These are phyloP conservation scores for Salix exigua DNA, from an alignment of 345 rosid species.

Conservation along the genomic window DNA sequence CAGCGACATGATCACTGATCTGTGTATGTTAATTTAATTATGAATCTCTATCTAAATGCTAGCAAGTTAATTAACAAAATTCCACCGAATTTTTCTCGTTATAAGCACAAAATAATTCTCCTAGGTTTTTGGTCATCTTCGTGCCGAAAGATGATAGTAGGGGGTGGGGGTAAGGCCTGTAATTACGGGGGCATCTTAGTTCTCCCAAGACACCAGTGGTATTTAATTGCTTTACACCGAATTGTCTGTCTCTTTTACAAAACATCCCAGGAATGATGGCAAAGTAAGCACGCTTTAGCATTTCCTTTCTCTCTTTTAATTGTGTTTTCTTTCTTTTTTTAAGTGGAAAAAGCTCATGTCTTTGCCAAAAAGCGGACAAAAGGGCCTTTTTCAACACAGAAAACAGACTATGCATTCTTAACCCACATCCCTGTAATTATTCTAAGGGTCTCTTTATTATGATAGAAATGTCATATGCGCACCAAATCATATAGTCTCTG, in stretches of 20 bases:
- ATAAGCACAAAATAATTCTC: no score
- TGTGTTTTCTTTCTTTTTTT: background rate
- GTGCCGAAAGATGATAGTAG: background rate
- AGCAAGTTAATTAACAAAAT: background rate
- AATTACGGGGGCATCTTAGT: slow-evolving; percentile 8
- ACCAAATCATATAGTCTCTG: no score
- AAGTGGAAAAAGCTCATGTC: background rate
- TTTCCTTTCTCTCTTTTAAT: background rate
- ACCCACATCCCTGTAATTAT: slow-evolving; percentile 1
- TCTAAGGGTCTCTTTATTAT: background rate
- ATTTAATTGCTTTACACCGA: slow-evolving; percentile 46
- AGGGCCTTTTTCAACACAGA: background rate
- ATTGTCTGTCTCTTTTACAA: slow-evolving; percentile 20
- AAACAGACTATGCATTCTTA: background rate
- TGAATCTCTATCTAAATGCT: background rate
- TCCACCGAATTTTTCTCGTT: background rate
- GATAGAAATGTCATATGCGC: no score
- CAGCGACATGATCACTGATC: background rate
- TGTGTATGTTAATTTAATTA: background rate
- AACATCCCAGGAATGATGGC: slow-evolving; percentile 30
- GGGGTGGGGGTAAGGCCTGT: background rate
- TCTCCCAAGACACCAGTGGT: background rate
- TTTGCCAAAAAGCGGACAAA: background rate
- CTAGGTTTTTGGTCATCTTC: background rate
- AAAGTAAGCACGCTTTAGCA: slow-evolving; percentile 42